These are phyloP conservation scores for Tremellales sp. DNA, from an alignment of 1,284 basidiomycete species.

Conservation along the genomic window DNA sequence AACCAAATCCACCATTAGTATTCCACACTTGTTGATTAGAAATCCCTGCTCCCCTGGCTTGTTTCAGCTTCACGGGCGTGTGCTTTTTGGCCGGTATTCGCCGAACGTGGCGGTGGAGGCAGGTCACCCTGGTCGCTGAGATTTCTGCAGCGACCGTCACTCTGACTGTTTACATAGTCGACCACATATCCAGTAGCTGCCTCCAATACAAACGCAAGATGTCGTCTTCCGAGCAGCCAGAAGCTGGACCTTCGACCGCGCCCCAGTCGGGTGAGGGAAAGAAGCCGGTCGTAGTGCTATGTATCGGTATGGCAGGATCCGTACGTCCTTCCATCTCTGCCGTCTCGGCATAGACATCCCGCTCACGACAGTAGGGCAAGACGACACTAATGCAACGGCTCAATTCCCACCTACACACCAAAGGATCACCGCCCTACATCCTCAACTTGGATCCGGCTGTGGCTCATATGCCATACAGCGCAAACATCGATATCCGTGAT, in stretches of 20 bases:
- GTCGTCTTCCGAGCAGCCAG: background rate
- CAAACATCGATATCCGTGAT: conserved; percentile 97
- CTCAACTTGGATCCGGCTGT: conserved; percentile 98
- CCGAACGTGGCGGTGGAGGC: background rate
- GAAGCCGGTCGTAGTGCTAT: conserved; percentile 75
- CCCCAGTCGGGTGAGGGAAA: conserved; percentile 18
- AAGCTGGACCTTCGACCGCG: conserved; percentile 8
- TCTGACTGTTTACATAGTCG: too few species aligned
- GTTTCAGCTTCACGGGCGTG: too few species aligned
- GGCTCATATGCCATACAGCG: conserved; percentile 79
- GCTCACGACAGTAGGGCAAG: conserved; percentile 62
- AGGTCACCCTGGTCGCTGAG: too few species aligned
- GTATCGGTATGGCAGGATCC: conserved; percentile 57
- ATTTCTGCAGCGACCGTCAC: too few species aligned
- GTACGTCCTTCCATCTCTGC: conserved; percentile 23
- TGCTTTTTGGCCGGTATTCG: too few species aligned
- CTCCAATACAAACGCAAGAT: too few species aligned
- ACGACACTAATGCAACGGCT: conserved; percentile 94
- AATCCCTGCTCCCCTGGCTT: too few species aligned
- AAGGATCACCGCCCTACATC: conserved; percentile 74
- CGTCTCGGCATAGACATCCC: background rate
- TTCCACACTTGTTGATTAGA: too few species aligned
- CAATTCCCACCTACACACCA: conserved; percentile 74
- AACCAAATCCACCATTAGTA: too few species aligned
- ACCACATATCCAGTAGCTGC: too few species aligned